Evolutionary conservation across 2,329 filamentous ascomycete genomes (phyloP).

Genomic region (Diaporthe sp.): DNA sequence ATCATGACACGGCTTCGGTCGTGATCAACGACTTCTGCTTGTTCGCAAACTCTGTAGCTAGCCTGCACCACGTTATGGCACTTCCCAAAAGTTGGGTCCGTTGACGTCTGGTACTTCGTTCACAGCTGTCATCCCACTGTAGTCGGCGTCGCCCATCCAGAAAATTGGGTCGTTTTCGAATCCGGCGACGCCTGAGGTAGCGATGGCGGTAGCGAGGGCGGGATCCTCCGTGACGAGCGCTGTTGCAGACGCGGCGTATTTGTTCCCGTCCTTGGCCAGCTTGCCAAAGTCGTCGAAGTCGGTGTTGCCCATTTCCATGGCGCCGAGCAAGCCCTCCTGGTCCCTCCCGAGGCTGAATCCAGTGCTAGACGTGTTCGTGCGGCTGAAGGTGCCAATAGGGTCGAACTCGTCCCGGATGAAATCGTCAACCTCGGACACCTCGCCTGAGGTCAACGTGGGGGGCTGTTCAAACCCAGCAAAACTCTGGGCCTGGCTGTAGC

Average conservation of each 20-base stretch:
- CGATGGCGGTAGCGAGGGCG: constrained; percentile 55
- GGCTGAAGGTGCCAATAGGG: constrained; percentile 62
- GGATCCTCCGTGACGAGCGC: constrained; percentile 59
- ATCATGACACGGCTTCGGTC: background rate
- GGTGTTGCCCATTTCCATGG: constrained; percentile 61
- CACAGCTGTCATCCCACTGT: constrained; percentile 26
- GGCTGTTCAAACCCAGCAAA: constrained; percentile 69
- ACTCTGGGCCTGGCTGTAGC: constrained; percentile 68
- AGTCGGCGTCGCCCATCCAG: constrained; percentile 59
- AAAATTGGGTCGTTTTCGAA: constrained; percentile 65
- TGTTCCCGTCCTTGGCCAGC: constrained; percentile 58
- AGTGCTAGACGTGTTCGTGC: constrained; percentile 63
- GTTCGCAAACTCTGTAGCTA: background rate
- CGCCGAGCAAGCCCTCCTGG: constrained; percentile 58
- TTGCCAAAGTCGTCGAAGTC: constrained; percentile 70
- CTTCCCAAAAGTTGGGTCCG: constrained; percentile 38
- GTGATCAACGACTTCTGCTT: background rate
- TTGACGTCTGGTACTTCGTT: constrained; percentile 32
- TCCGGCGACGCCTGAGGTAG: constrained; percentile 43
- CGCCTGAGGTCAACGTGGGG: constrained; percentile 72
- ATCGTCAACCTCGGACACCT: constrained; percentile 77
- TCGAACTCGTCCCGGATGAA: constrained; percentile 60
- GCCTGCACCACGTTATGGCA: constrained; percentile 1
- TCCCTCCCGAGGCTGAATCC: constrained; percentile 61
- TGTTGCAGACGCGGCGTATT: constrained; percentile 58